A percentile compares a stretch with the other conserved stretches of the same genome.
phyloP scores from a whole-genome alignment of 1,139 yeast genomes.

The Geotrichum candidum region DNA sequence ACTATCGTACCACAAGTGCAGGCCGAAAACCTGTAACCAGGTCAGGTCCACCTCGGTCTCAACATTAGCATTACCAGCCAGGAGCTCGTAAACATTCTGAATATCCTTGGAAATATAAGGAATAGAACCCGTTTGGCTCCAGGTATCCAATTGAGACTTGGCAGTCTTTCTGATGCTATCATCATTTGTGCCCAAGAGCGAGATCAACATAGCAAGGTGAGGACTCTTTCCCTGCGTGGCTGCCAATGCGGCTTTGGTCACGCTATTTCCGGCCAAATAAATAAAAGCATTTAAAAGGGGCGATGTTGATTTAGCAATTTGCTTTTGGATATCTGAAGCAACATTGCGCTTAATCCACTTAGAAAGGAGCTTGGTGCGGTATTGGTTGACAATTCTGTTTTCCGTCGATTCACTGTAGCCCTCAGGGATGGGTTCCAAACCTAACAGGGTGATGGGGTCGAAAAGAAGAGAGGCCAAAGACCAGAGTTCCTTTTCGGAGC shows the following conservation, averaged over 20 bases:
- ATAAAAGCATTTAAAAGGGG: conserved; percentile 47
- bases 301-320: conserved; percentile 27
- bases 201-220: conserved; percentile 65
- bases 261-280: conserved; percentile 48
- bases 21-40: conserved; percentile 61
- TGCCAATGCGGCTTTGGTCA: conserved; percentile 53
- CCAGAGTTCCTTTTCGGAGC: conserved; percentile 36
- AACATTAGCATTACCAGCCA: conserved; percentile 48
- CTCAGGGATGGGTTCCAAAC: conserved; percentile 23
- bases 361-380: conserved; percentile 45
- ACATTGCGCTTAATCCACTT: conserved; percentile 55
- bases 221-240: conserved; percentile 56
- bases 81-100: conserved; percentile 54
- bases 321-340: conserved; percentile 40
- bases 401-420: conserved; percentile 29
- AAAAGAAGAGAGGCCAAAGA: conserved; percentile 53
- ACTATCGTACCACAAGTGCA: conserved; percentile 58
- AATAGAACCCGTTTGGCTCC: conserved; percentile 47
- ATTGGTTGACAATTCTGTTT: conserved; percentile 36
- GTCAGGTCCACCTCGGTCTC: conserved; percentile 42
- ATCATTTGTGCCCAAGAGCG: conserved; percentile 60
- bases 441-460: conserved; percentile 39
- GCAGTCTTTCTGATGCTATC: conserved; percentile 52
- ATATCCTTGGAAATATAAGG: conserved; percentile 48
- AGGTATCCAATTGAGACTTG: conserved; percentile 52